Base-by-base conservation (phyloP, 2,329 filamentous ascomycete genomes). In the Elsinoe perseae region DNA sequence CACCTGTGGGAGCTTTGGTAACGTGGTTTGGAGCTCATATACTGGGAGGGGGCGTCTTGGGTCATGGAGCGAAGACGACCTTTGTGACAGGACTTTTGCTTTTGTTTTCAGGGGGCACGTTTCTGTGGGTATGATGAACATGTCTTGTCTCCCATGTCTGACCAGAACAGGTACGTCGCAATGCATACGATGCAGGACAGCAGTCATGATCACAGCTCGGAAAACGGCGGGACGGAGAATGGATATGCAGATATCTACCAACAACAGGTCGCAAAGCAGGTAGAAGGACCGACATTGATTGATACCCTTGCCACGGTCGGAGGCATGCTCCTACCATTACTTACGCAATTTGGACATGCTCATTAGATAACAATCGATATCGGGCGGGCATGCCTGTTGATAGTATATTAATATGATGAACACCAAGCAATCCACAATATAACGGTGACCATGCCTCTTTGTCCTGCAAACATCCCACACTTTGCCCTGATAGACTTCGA, bases 111-210 rank as follows among this genome's bases (percentile, higher is more conserved):
- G 93, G 87, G 0, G 93, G 93, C 14, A 98, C 93, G 0, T 98
- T 98, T 68, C 72, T 98, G 86, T 96, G 74, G 80, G 87, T 77
- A 32, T 10, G 23, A 30, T 40, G 9, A 56, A 4, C 8, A 42
- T 42, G n/a, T 23, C 1, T 30, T 9, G 18, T 3, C 9, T 34
- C 3, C 10, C 40, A n/a, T 12, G 38, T 32, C 54, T 64, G 46
- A 62, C 60, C 61, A 52, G 62, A 58, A 6, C 61, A 95, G 89
- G 64, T 95, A 97, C 66, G 93, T 98, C 42, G 93, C 93, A 1
- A 96, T 97, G 91, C 93, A 98, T 68, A 90, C 91, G 0, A 95
- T 97, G 89, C 88, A 95, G 68, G 91, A 95, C 65, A 81, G 84
- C 20, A 62, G 62, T 18, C 64, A 67, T 6, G 46, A 61, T 44